Conservation (phyloP, 2,329 filamentous ascomycete genomes). For the Aspergillus clavatus region DNA sequence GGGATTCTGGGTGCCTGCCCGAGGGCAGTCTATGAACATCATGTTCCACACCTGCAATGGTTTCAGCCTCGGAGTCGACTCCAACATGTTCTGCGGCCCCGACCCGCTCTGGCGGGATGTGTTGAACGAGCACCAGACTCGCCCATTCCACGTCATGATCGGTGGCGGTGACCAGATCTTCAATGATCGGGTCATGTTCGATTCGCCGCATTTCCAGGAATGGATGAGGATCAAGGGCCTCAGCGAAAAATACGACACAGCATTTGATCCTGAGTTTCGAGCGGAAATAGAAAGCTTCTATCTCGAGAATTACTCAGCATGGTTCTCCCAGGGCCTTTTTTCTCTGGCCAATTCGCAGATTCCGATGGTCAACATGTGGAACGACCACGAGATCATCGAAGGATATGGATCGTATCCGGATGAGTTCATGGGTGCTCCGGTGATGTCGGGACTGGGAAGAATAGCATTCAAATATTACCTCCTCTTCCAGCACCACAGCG, state of each 20-base stretch:
- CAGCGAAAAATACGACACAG: slow-evolving; percentile 69
- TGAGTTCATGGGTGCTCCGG: slow-evolving; percentile 82
- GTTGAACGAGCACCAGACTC: slow-evolving; percentile 81
- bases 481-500: slow-evolving; percentile 94
- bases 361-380: slow-evolving; percentile 97
- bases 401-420: slow-evolving; percentile 92
- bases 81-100: slow-evolving; percentile 79
- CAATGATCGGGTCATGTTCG: slow-evolving; percentile 75
- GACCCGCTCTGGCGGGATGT: slow-evolving; percentile 97
- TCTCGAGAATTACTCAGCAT: slow-evolving; percentile 80
- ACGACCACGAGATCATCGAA: slow-evolving; percentile 89
- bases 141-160: slow-evolving; percentile 96
- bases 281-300: slow-evolving; percentile 86
- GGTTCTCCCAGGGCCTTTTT: slow-evolving; percentile 95
- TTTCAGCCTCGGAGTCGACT: slow-evolving; percentile 74
- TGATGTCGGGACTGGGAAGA: slow-evolving; percentile 83
- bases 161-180: slow-evolving; percentile 97
- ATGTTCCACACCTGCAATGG: slow-evolving; percentile 99
- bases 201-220: slow-evolving; percentile 71
- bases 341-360: slow-evolving; percentile 91
- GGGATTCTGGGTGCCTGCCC: slow-evolving; percentile 90
- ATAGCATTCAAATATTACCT: slow-evolving; percentile 98
- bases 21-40: slow-evolving; percentile 86
- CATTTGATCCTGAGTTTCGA: slow-evolving; percentile 77
- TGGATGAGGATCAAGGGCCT: slow-evolving; percentile 82